A percentile compares a stretch with the other conserved stretches of the same genome.
These are phyloP conservation scores for Didymella keratinophila DNA, from an alignment of 2,329 filamentous ascomycete species.

Conservation along the genomic window DNA sequence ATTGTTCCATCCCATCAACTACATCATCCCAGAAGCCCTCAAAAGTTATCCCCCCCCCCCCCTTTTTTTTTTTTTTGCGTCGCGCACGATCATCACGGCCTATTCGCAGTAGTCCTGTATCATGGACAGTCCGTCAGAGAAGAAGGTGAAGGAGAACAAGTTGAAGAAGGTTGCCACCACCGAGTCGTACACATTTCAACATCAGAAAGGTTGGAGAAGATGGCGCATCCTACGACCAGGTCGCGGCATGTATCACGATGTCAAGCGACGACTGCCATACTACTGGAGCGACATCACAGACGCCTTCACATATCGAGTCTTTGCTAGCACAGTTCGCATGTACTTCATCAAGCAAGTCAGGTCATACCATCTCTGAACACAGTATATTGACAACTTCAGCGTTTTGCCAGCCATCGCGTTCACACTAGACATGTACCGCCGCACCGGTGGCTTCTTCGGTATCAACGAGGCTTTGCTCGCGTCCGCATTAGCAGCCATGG, in stretches of 20 bases:
- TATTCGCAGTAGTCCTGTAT: background rate
- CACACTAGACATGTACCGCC: slow-evolving; percentile 65
- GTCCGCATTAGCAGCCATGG: slow-evolving; percentile 63
- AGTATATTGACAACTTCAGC: slow-evolving; percentile 36
- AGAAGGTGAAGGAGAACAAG: background rate
- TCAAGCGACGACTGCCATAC: slow-evolving; percentile 61
- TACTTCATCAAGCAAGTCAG: slow-evolving; percentile 63
- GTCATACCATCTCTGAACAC: too few species aligned
- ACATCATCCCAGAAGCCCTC: background rate
- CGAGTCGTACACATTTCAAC: slow-evolving; percentile 48
- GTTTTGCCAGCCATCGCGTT: slow-evolving; percentile 67
- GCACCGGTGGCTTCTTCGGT: slow-evolving; percentile 63
- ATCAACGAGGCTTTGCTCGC: slow-evolving; percentile 65
- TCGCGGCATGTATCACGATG: slow-evolving; percentile 63
- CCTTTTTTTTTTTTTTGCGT: background rate
- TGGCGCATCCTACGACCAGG: slow-evolving; percentile 55
- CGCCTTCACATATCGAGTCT: slow-evolving; percentile 62
- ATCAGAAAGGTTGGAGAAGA: slow-evolving; percentile 51
- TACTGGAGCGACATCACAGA: slow-evolving; percentile 65
- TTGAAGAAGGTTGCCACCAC: slow-evolving; percentile 31
- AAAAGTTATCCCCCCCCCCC: too few species aligned
- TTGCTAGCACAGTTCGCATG: slow-evolving; percentile 65
- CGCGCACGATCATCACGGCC: background rate
- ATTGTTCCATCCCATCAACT: background rate
- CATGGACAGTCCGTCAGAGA: background rate